These are phyloP conservation scores for Collybiopsis luxurians DNA, from an alignment of 768 basidiomycete species.

Conservation along the genomic window DNA sequence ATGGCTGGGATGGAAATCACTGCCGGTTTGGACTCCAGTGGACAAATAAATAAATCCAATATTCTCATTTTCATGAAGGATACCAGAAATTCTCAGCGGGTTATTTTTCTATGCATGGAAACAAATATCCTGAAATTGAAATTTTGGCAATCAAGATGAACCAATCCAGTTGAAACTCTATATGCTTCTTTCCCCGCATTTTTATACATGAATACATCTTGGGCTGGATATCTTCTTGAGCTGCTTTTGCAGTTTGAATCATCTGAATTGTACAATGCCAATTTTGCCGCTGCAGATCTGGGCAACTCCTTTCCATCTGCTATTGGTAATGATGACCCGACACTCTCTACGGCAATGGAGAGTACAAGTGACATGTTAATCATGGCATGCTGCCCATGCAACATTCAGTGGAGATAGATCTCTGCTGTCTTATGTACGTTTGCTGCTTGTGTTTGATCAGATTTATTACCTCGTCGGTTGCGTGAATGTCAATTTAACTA, in stretches of 20 bases:
- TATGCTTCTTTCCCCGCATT: conserved; percentile 36
- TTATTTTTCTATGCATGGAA: too few species aligned
- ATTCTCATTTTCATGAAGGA: conserved; percentile 48
- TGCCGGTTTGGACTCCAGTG: conserved; percentile 22
- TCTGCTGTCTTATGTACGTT: conserved; percentile 21
- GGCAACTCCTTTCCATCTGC: conserved; percentile 1
- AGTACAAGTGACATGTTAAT: conserved; percentile 34
- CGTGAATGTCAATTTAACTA: too few species aligned
- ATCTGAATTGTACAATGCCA: background rate
- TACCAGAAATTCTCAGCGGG: conserved; percentile 36
- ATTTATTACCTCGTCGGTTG: too few species aligned
- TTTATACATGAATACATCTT: conserved; percentile 34
- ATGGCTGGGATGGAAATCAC: too few species aligned
- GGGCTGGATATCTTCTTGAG: conserved; percentile 39
- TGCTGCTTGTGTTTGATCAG: too few species aligned
- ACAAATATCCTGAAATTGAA: too few species aligned
- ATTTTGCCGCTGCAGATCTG: conserved; percentile 11
- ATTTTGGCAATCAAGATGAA: too few species aligned
- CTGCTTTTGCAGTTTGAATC: conserved; percentile 34
- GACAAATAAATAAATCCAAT: conserved; percentile 36
- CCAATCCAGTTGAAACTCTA: conserved; percentile 39
- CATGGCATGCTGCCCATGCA: conserved; percentile 29
- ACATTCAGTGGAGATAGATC: conserved; percentile 22
- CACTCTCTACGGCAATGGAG: conserved; percentile 1
- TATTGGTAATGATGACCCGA: background rate